Conservation (phyloP, 768 basidiomycete species). For the Boletus rubropictus region DNA sequence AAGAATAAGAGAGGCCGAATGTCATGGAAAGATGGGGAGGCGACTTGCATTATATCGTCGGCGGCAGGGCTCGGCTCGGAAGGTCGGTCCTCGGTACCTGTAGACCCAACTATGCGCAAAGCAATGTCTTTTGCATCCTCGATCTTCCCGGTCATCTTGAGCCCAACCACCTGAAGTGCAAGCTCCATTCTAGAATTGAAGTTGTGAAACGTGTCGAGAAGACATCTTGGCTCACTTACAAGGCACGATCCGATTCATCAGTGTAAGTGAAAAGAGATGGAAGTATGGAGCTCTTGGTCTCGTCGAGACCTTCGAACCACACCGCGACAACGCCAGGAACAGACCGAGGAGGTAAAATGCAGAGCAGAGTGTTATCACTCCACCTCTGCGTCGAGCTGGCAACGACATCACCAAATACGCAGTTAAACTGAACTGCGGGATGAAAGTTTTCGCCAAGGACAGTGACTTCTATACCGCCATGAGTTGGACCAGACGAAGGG, state of each 20-base stretch:
- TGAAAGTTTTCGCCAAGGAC: slow-evolving; percentile 90
- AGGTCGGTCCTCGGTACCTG: slow-evolving; percentile 48
- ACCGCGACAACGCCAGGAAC: slow-evolving; percentile 84
- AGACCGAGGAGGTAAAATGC: slow-evolving; percentile 78
- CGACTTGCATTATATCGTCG: slow-evolving; percentile 51
- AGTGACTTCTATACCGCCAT: slow-evolving; percentile 93
- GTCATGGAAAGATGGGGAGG: slow-evolving; percentile 42
- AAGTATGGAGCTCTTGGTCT: slow-evolving; percentile 47
- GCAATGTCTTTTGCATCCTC: slow-evolving; percentile 92
- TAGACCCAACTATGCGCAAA: slow-evolving; percentile 81
- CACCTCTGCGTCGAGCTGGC: slow-evolving; percentile 85
- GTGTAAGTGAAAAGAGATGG: slow-evolving; percentile 81
- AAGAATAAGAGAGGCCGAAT: slow-evolving; percentile 53
- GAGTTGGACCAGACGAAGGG: slow-evolving; percentile 77
- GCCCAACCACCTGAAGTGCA: slow-evolving; percentile 88
- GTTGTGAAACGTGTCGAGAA: slow-evolving; percentile 10
- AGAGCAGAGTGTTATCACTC: slow-evolving; percentile 91
- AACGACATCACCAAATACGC: slow-evolving; percentile 78
- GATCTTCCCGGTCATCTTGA: slow-evolving; percentile 95
- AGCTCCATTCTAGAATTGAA: slow-evolving; percentile 74
- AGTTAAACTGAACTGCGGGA: slow-evolving; percentile 60
- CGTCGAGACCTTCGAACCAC: slow-evolving; percentile 74
- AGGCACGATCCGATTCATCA: slow-evolving; percentile 81
- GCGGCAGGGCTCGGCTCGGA: slow-evolving; percentile 27
- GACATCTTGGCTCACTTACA: slow-evolving; percentile 48